Evolutionary conservation across 192 early-diverging fungal species (phyloP).

Genomic region (Coemansia aciculifera): DNA sequence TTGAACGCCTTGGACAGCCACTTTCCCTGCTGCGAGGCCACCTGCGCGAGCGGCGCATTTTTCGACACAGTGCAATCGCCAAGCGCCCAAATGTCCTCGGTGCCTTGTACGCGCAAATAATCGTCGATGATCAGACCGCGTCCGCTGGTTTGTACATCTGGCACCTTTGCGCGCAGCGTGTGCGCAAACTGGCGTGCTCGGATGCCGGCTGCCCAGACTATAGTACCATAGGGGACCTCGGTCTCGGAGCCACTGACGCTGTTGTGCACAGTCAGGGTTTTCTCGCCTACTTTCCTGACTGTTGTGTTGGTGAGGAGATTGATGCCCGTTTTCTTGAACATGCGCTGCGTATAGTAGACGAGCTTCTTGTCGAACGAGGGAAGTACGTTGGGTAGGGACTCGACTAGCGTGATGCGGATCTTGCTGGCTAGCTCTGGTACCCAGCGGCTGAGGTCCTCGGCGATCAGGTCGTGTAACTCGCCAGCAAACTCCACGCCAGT

Average conservation of each 20-base stretch:
- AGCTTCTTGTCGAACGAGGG: constrained; percentile 74
- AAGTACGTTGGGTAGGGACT: constrained; percentile 77
- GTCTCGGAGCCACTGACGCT: constrained; percentile 20
- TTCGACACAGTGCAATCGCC: constrained; percentile 90
- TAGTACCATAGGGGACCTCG: constrained; percentile 64
- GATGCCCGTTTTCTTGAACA: constrained; percentile 74
- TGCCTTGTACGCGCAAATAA: constrained; percentile 61
- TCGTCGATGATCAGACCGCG: constrained; percentile 73
- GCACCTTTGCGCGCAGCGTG: constrained; percentile 52
- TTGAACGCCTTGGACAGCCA: constrained; percentile 81
- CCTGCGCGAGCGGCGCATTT: constrained; percentile 77
- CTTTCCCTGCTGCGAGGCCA: constrained; percentile 84
- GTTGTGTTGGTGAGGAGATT: constrained; percentile 66
- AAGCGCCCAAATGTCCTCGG: constrained; percentile 71
- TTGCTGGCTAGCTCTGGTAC: constrained; percentile 70
- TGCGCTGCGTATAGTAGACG: constrained; percentile 70
- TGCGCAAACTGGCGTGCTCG: constrained; percentile 62
- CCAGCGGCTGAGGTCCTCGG: constrained; percentile 72
- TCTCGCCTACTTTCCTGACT: constrained; percentile 62
- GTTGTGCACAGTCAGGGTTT: constrained; percentile 55
- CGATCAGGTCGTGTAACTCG: constrained; percentile 80
- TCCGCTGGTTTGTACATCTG: constrained; percentile 39
- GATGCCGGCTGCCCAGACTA: constrained; percentile 78
- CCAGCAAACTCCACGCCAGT: constrained; percentile 76
- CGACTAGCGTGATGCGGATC: constrained; percentile 70